phyloP scores from a whole-genome alignment of 495 filamentous ascomycete genomes.

The Lindgomyces ingoldianus region DNA sequence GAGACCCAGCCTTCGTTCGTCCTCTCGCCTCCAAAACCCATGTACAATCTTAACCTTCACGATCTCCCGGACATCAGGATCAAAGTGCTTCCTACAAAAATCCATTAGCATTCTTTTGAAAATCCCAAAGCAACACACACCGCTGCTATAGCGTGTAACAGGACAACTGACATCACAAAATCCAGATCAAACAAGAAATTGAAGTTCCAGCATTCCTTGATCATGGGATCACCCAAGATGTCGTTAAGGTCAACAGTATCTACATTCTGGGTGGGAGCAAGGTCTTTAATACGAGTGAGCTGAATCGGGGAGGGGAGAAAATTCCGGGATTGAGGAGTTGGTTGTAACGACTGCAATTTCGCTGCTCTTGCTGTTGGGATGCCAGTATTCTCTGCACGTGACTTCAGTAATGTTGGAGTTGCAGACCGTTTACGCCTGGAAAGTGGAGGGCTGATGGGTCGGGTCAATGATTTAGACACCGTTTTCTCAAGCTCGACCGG shows the following conservation, averaged over 20 bases:
- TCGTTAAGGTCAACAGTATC: constrained; percentile 68
- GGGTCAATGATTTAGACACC: background rate
- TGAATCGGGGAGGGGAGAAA: constrained; percentile 65
- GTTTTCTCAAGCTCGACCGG: background rate
- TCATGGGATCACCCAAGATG: constrained; percentile 78
- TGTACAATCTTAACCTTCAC: constrained; percentile 78
- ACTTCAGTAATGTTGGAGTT: background rate
- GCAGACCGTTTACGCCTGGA: constrained; percentile 8
- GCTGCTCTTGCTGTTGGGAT: too few species aligned
- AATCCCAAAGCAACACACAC: background rate
- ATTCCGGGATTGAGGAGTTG: background rate
- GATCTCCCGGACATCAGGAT: constrained; percentile 64
- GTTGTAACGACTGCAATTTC: too few species aligned
- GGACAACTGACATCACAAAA: constrained; percentile 59
- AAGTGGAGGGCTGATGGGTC: constrained; percentile 26
- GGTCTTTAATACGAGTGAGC: constrained; percentile 69
- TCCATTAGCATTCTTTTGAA: constrained; percentile 32
- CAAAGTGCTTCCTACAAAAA: constrained; percentile 54
- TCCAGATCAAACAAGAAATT: constrained; percentile 84
- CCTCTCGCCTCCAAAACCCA: constrained; percentile 82
- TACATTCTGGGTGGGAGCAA: constrained; percentile 62
- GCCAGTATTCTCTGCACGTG: background rate
- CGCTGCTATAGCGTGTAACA: background rate
- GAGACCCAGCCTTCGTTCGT: constrained; percentile 59
- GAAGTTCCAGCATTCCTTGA: constrained; percentile 86